Evolutionary conservation across 208 protist species (phyloP).

Genomic region (Blastocrithidia nonstop): DNA sequence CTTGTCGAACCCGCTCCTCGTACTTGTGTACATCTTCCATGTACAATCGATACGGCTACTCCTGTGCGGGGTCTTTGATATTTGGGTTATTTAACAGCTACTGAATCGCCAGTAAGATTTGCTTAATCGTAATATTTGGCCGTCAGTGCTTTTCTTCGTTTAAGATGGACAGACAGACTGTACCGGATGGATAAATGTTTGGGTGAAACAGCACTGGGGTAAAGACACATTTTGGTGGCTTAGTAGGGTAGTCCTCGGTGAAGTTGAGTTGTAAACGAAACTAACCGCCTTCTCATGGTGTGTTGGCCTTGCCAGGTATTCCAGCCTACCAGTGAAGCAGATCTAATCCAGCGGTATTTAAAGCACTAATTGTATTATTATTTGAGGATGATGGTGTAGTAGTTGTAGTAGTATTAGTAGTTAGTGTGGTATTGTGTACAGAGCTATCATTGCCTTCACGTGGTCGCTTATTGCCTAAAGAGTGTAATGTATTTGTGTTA

Average conservation of each 20-base stretch:
- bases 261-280: conserved; percentile 92
- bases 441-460: neutral
- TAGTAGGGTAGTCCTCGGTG: conserved; percentile 95
- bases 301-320: conserved; percentile 92
- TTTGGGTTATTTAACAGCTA: conserved; percentile 96
- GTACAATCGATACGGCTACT: conserved; percentile 90
- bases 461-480: conserved; percentile 7
- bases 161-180: conserved; percentile 97
- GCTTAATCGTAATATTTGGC: conserved; percentile 95
- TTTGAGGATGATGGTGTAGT: conserved; percentile 4
- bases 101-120: conserved; percentile 98
- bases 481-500: neutral
- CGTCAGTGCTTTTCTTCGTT: conserved; percentile 99
- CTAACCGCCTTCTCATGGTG: conserved; percentile 94
- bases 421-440: neutral
- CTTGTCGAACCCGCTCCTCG: conserved; percentile 66
- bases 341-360: conserved; percentile 64
- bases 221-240: conserved; percentile 97
- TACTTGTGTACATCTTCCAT: conserved; percentile 71
- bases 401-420: conserved; percentile 1
- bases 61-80: conserved; percentile 95
- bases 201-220: conserved; percentile 96
- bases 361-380: neutral
- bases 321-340: conserved; percentile 94
- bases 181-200: conserved; percentile 98